A percentile compares a stretch with the other conserved stretches of the same genome.
Conservation (phyloP, 2,329 filamentous ascomycete genomes). For the Claviceps africana region DNA sequence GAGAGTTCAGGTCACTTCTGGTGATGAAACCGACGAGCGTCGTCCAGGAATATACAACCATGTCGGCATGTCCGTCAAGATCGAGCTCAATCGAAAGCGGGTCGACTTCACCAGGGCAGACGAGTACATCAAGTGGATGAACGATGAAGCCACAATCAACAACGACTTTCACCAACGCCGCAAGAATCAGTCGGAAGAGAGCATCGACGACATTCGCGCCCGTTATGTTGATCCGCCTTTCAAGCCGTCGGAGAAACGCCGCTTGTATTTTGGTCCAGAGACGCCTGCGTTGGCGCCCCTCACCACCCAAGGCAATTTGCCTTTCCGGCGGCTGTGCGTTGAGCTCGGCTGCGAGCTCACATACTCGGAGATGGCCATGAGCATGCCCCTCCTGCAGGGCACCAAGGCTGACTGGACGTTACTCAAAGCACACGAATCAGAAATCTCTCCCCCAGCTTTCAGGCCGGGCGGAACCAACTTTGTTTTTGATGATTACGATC, state of each 20-base stretch:
- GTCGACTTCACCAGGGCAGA: constrained; percentile 60
- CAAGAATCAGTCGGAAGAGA: constrained; percentile 28
- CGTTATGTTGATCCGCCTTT: constrained; percentile 76
- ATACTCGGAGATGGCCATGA: constrained; percentile 97
- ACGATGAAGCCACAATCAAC: constrained; percentile 38
- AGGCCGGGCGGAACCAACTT: constrained; percentile 27
- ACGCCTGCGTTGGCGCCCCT: constrained; percentile 88
- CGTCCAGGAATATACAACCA: constrained; percentile 62
- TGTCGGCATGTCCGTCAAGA: constrained; percentile 55
- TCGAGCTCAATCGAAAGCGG: constrained; percentile 59
- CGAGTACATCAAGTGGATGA: constrained; percentile 62
- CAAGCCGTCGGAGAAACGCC: constrained; percentile 81
- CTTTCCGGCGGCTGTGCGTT: constrained; percentile 80
- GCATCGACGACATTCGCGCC: constrained; percentile 59
- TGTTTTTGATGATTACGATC: constrained; percentile 67
- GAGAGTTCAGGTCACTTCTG: constrained; percentile 11
- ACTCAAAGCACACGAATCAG: constrained; percentile 80
- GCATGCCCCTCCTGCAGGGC: constrained; percentile 77
- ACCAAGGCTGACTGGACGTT: constrained; percentile 88
- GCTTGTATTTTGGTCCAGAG: constrained; percentile 84
- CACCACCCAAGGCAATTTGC: constrained; percentile 92
- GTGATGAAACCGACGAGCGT: constrained; percentile 26
- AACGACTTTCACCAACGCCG: constrained; percentile 27
- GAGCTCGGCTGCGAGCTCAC: constrained; percentile 84
- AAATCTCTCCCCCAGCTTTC: constrained; percentile 59